Evolutionary conservation across 306 rosid species (phyloP).

Genomic region (Rosa chinensis): DNA sequence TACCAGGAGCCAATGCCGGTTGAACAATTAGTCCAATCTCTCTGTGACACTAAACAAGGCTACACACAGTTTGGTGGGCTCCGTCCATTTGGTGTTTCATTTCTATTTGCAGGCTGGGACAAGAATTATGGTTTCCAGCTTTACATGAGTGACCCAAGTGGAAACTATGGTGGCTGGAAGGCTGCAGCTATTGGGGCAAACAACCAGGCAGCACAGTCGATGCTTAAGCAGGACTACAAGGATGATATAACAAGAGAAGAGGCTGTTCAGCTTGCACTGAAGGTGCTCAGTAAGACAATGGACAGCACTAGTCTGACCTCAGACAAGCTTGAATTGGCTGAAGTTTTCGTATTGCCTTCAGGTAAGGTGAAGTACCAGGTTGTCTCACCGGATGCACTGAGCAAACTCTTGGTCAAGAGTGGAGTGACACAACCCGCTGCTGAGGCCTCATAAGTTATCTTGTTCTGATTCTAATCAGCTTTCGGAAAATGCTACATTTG

Average conservation of each 20-base stretch:
- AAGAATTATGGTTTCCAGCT: constrained; percentile 45
- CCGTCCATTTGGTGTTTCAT: constrained; percentile 46
- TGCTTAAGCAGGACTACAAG: constrained; percentile 50
- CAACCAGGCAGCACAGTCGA: constrained; percentile 48
- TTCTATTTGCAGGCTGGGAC: constrained; percentile 50
- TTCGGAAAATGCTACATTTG: constrained; percentile 11
- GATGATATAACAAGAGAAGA: constrained; percentile 46
- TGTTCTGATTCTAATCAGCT: not conserved
- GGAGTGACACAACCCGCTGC: constrained; percentile 45
- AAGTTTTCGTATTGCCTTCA: constrained; percentile 38
- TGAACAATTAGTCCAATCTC: constrained; percentile 44
- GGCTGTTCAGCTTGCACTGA: constrained; percentile 43
- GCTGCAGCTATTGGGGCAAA: constrained; percentile 49
- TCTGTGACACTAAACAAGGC: constrained; percentile 47
- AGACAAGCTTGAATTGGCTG: constrained; percentile 43
- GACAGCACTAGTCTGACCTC: constrained; percentile 48
- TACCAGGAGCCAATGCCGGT: constrained; percentile 53
- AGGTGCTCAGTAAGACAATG: constrained; percentile 48
- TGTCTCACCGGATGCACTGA: constrained; percentile 28
- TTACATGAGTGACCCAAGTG: constrained; percentile 51
- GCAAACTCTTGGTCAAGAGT: constrained; percentile 36
- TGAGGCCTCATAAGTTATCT: constrained; percentile 28
- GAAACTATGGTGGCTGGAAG: constrained; percentile 51
- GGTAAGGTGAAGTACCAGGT: constrained; percentile 46
- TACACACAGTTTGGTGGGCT: constrained; percentile 48